Percentiles rank a stretch among this genome's conserved stretches.
phyloP scores from a whole-genome alignment of 352 stramenopile species.

The Salisapilia sapeloensis region DNA sequence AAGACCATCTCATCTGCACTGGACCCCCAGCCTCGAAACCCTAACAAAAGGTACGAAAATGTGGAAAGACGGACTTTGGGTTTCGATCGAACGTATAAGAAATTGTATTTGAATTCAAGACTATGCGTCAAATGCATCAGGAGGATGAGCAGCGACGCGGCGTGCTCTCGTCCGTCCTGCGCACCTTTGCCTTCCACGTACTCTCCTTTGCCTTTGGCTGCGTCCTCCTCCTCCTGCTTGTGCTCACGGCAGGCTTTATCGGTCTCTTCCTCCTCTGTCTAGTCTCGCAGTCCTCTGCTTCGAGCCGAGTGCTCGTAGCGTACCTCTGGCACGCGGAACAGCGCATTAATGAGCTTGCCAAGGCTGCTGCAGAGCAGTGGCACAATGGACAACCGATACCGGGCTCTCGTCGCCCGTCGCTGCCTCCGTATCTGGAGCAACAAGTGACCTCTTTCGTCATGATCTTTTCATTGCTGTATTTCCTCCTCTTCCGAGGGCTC shows the following conservation, averaged over 20 bases:
- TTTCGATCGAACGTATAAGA: too few species aligned
- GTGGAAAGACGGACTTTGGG: too few species aligned
- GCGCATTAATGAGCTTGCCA: constrained; percentile 16
- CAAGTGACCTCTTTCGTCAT: constrained; percentile 46
- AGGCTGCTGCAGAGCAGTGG: background rate
- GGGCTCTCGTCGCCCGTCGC: background rate
- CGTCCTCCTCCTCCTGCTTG: constrained; percentile 15
- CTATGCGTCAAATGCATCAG: too few species aligned
- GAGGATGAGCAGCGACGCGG: too few species aligned
- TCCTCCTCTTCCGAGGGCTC: constrained; percentile 46
- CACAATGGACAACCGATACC: constrained; percentile 1
- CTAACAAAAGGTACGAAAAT: too few species aligned
- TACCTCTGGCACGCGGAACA: constrained; percentile 41
- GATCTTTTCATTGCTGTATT: constrained; percentile 47
- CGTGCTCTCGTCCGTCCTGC: constrained; percentile 14
- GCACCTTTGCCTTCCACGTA: constrained; percentile 37
- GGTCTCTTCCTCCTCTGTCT: constrained; percentile 31
- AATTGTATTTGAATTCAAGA: too few species aligned
- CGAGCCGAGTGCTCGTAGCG: constrained; percentile 20
- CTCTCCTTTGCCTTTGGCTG: constrained; percentile 19
- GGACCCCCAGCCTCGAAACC: too few species aligned
- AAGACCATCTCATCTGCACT: too few species aligned
- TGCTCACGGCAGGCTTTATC: constrained; percentile 12
- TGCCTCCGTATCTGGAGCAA: constrained; percentile 3
- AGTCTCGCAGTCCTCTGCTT: constrained; percentile 12